Base-by-base conservation (phyloP, 202 grass and related monocot species). In the Zizania palustris region DNA sequence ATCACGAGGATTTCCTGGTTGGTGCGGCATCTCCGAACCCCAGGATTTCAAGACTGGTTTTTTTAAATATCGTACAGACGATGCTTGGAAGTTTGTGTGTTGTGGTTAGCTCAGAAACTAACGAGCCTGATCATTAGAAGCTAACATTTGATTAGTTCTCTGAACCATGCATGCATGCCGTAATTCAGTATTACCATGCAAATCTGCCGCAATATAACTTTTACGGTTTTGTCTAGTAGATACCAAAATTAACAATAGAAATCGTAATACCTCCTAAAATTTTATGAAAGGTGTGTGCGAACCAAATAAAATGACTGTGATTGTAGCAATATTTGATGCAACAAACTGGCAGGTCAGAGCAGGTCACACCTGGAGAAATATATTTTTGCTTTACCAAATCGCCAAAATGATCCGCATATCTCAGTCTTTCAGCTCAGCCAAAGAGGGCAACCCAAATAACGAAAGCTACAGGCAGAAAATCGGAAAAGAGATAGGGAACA, bases 381-480 rank as follows among this genome's bases (percentile, higher is more conserved):
- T 57, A 9, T 56, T 13, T 28, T 75, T 35, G 43, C 42, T 46
- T 49, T 63, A 63, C 73, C 73, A 75, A 63, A 75, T 75, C 43
- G 21, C 28, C 8, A 36, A 33, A 63, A 75, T 35, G 28, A 55
- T 18, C 15, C 57, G 54, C 21, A 69, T 54, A 49, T 57, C 45
- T 20, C 53, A 69, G 71, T 50, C 80, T 61, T 60, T 71, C 45
- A 76, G 73, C 14, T 36, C 80, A 83, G 44, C 72, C 64, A 36
- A 54, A 62, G 20, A 14, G 65, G 44, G 44, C 72, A 62, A 10
- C 15, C 45, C 14, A 69, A 11, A 21, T 37, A 50, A 37, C 20
- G 2, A 61, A 50, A 82, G 64, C 12, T 50, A 15, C 40, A 54
- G 22, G 7, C 6, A 74, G 11, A 10, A 20, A 3, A 48, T 33